Evolutionary conservation across 352 stramenopile genomes (phyloP).

Genomic region (Aphanomyces cochlioides): DNA sequence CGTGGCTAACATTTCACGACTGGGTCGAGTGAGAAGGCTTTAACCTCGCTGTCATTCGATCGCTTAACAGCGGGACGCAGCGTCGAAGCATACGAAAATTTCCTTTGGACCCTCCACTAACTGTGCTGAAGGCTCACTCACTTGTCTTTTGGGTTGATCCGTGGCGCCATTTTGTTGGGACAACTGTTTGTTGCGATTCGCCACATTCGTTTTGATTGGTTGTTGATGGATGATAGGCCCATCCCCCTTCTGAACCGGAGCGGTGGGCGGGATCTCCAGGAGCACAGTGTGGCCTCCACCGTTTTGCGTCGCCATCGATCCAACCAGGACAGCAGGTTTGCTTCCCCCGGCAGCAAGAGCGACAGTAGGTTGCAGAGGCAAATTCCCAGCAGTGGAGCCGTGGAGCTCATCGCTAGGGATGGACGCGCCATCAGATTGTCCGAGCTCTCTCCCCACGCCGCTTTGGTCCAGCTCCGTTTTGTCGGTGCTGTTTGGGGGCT

Average conservation of each 20-base stretch:
- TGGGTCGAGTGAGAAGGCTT: background rate
- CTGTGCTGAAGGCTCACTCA: background rate
- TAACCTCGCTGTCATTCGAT: background rate
- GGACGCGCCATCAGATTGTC: background rate
- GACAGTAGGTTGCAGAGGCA: background rate
- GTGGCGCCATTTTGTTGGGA: background rate
- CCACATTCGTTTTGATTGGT: slow-evolving; percentile 5
- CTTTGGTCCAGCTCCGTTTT: no score
- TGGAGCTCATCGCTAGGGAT: background rate
- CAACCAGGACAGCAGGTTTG: slow-evolving; percentile 9
- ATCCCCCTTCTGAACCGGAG: background rate
- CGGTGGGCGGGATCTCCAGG: background rate
- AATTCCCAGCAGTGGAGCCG: slow-evolving; percentile 6
- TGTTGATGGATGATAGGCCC: background rate
- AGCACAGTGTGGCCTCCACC: background rate
- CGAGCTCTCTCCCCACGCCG: no score
- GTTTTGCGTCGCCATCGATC: background rate
- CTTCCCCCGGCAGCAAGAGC: slow-evolving; percentile 2
- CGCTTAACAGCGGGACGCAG: background rate
- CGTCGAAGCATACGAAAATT: background rate
- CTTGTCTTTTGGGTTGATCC: background rate
- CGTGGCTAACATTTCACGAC: background rate
- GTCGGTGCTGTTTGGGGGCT: no score
- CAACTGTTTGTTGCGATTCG: background rate
- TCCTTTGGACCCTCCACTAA: background rate